Conservation (phyloP, 495 filamentous ascomycete species). For the Daldinia concentrica region DNA sequence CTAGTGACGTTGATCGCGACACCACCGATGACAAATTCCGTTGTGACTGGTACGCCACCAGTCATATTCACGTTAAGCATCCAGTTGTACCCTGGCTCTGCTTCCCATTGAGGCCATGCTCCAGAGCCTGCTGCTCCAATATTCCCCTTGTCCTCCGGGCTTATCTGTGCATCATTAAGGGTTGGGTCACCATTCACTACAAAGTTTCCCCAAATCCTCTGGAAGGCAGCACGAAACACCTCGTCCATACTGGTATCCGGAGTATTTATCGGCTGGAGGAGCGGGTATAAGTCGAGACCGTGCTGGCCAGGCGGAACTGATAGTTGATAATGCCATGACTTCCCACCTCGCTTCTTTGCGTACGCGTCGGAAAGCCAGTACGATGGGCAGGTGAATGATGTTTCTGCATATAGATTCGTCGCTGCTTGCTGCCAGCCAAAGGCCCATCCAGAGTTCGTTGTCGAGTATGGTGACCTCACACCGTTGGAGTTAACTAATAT, state of each 20-base stretch:
- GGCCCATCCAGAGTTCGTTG: conserved; percentile 43
- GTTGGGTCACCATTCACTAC: conserved; percentile 62
- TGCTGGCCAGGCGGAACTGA: conserved; percentile 65
- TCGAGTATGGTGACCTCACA: conserved; percentile 44
- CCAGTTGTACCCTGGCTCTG: conserved; percentile 42
- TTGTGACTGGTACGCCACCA: conserved; percentile 49
- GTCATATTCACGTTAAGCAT: conserved; percentile 65
- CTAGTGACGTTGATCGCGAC: conserved; percentile 25
- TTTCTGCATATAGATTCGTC: conserved; percentile 66
- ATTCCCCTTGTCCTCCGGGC: conserved; percentile 29
- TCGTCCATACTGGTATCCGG: conserved; percentile 32
- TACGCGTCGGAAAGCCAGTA: conserved; percentile 70
- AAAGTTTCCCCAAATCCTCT: conserved; percentile 61
- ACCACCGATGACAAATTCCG: not conserved
- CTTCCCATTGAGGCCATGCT: conserved; percentile 45
- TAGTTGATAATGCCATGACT: conserved; percentile 68
- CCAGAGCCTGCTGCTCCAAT: conserved; percentile 31
- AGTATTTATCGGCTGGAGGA: conserved; percentile 24
- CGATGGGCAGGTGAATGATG: conserved; percentile 67
- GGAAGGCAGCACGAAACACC: conserved; percentile 45
- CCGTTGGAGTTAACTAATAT: conserved; percentile 43
- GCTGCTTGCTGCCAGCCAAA: conserved; percentile 47
- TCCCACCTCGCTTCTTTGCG: conserved; percentile 38
- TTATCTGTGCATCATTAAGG: conserved; percentile 45
- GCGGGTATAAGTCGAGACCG: conserved; percentile 57